Base-by-base conservation (phyloP, 2,329 filamentous ascomycete species). In the Elsinoe arachidis region DNA sequence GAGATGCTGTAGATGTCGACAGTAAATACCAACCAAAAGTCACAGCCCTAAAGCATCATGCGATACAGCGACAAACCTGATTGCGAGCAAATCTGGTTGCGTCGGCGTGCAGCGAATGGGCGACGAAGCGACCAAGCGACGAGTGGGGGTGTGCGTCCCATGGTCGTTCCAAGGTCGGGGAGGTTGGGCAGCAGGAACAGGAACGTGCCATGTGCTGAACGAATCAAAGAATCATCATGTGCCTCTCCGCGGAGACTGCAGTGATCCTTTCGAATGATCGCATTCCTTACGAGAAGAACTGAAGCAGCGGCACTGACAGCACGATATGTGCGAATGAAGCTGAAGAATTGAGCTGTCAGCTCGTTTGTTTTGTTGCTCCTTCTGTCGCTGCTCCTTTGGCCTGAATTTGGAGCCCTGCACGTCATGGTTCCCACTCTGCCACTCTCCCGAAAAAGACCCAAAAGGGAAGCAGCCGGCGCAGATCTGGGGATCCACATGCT, bases 11-110 rank as follows among this genome's bases (percentile, higher is more conserved):
- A 35, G 47, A 35, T 46, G 26, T 14, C 12, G 11, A 12, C 12
- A 30, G 51, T 21, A 49, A 39, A 39, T 46, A 39, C 44, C 37
- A 9, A 43, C 30, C 41, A n/a, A 17, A 35, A 12, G 21, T 33
- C 6, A 49, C 41, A 23, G 34, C 17, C 11, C 49, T 49, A 57
- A 43, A 34, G 41, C 47, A 53, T 39, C 37, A 54, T 53, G 30
- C 10, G 17, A 59, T 41, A 30, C 46, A 56, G 55, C 44, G 41
- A 55, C 21, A 43, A 58, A 47, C 26, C 37, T 47, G 34, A 30
- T 30, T 38, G 21, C 17, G 26, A 21, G 11, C 3, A 43, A 55
- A 43, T 34, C 26, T 43, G 56, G 51, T 47, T 39, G 56, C 33
- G 26, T 46, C 35, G 43, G 38, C 44, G 46, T 30, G 41, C 41